Conservation (phyloP, 495 filamentous ascomycete species). For the Hypoxylon fuscum region DNA sequence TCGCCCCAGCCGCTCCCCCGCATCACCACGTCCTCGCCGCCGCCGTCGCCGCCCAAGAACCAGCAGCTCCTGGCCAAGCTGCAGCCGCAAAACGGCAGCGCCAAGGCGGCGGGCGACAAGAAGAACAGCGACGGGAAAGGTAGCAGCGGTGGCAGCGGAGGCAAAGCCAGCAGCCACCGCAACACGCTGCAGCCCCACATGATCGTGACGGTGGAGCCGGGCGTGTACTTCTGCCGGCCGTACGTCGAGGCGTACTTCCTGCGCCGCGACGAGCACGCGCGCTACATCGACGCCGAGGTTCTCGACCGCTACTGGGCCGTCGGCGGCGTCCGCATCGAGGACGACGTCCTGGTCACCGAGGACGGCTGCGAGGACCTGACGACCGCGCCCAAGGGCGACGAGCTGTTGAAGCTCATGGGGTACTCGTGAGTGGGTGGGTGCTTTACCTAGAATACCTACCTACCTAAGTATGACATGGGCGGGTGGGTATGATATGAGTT, state of each 20-base stretch:
- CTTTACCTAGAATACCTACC: too few relatives aligned
- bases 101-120: not conserved
- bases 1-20: not conserved
- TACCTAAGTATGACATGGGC: too few relatives aligned
- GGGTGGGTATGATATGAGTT: too few relatives aligned
- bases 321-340: slow-evolving; percentile 92
- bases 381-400: slow-evolving; percentile 79
- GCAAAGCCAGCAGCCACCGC: too few relatives aligned
- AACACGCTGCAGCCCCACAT: slow-evolving; percentile 68
- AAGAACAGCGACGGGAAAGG: slow-evolving; percentile 9
- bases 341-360: slow-evolving; percentile 83
- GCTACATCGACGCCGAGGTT: slow-evolving; percentile 77
- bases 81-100: not conserved
- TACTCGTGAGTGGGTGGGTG: slow-evolving; percentile 14
- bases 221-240: slow-evolving; percentile 76
- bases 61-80: not conserved
- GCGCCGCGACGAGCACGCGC: slow-evolving; percentile 64
- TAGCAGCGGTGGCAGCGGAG: slow-evolving; percentile 1
- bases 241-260: slow-evolving; percentile 71
- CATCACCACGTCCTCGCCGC: not conserved
- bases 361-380: slow-evolving; percentile 85
- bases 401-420: slow-evolving; percentile 50
- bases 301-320: slow-evolving; percentile 77
- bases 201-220: slow-evolving; percentile 89
- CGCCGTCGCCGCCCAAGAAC: not conserved